These are phyloP conservation scores for Voacanga thouarsii DNA, from an alignment of 257 asterid genomes.

Conservation along the genomic window DNA sequence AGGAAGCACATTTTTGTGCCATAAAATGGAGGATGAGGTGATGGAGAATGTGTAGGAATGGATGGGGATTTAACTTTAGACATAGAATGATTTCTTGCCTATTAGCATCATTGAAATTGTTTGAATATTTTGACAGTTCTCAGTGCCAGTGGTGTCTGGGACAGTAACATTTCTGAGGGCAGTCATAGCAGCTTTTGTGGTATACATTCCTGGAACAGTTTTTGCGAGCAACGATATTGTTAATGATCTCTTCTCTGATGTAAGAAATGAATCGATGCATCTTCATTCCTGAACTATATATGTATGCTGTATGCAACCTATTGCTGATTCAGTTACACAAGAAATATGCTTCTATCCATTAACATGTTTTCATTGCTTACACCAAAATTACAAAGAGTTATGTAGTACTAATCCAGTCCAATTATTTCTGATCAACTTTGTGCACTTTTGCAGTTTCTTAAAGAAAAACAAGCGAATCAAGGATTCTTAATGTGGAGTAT, in stretches of 20 bases:
- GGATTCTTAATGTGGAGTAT: slow-evolving; percentile 19
- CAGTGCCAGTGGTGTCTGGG: background rate
- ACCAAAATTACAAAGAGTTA: background rate
- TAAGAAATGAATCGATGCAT: background rate
- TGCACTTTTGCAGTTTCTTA: background rate
- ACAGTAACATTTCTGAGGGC: slow-evolving; percentile 13
- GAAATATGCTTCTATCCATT: background rate
- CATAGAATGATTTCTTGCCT: background rate
- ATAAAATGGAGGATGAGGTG: background rate
- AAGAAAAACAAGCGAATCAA: background rate
- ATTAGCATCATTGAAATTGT: background rate
- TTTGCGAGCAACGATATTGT: slow-evolving; percentile 2
- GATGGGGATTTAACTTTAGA: background rate
- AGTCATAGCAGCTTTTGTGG: background rate
- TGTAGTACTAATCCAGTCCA: background rate
- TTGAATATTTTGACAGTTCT: slow-evolving; percentile 1
- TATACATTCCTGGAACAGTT: slow-evolving; percentile 9
- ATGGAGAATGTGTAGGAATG: background rate
- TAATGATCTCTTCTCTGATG: slow-evolving; percentile 2
- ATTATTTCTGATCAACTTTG: background rate
- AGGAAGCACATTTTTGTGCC: background rate
- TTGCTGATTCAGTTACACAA: background rate
- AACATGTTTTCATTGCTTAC: too few relatives aligned
- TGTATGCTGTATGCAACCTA: background rate
- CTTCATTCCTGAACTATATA: background rate